Conservation (phyloP, 2,329 filamentous ascomycete genomes). For the Paraconiothyrium sp. region DNA sequence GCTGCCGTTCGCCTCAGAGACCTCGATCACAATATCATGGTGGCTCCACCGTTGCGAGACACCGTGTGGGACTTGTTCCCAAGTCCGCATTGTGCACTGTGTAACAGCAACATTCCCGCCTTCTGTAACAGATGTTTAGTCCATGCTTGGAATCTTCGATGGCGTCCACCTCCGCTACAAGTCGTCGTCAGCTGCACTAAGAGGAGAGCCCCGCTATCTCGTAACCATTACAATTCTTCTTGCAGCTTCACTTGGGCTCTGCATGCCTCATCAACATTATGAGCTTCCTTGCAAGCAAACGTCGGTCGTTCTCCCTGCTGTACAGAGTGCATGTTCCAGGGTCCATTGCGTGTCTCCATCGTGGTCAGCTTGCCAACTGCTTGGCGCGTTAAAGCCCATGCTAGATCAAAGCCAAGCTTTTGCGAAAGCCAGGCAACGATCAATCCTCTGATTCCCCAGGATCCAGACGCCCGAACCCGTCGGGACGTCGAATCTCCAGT, state of each 20-base stretch:
- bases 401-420: constrained; percentile 8
- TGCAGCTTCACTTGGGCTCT: neutral
- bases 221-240: constrained; percentile 7
- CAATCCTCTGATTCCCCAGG: neutral
- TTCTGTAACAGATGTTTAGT: constrained; percentile 6
- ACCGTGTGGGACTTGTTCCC: constrained; percentile 4
- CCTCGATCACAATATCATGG: neutral
- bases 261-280: neutral
- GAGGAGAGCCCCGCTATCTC: constrained; percentile 4
- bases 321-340: neutral
- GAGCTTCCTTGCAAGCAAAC: neutral
- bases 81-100: neutral
- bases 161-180: constrained; percentile 10
- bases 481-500: neutral
- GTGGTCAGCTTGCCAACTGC: constrained; percentile 4
- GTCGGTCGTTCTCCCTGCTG: neutral
- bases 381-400: constrained; percentile 11
- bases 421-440: neutral
- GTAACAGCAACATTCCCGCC: neutral
- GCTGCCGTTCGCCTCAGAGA: neutral
- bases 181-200: constrained; percentile 18
- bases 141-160: neutral
- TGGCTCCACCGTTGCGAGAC: constrained; percentile 12
- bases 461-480: constrained; percentile 1
- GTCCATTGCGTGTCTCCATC: neutral